These are phyloP conservation scores for Ilex paraguariensis DNA, from an alignment of 305 asterid species.

Conservation along the genomic window DNA sequence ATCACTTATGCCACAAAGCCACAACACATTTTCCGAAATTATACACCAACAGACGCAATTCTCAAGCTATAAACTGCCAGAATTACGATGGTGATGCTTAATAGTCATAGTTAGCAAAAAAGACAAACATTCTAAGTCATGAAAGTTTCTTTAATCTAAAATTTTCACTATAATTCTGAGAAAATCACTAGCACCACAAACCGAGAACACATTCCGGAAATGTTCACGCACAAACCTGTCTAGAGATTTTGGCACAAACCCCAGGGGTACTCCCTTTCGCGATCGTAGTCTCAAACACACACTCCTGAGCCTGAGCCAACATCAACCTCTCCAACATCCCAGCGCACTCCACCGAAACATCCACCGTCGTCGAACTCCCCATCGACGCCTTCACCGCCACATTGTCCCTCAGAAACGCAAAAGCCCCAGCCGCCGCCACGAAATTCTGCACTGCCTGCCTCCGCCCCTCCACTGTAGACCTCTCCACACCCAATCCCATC, in stretches of 20 bases:
- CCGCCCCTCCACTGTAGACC: constrained; percentile 90
- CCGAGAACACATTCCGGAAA: background rate
- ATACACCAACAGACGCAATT: too few relatives aligned
- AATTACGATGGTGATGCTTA: too few relatives aligned
- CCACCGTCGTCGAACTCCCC: constrained; percentile 78
- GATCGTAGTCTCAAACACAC: constrained; percentile 93
- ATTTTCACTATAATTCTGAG: background rate
- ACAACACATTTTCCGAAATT: too few relatives aligned
- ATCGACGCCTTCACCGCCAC: constrained; percentile 80
- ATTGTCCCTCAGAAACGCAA: constrained; percentile 83
- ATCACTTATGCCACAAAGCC: too few relatives aligned
- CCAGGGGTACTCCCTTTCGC: constrained; percentile 97
- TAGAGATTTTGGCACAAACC: constrained; percentile 90
- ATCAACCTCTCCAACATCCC: constrained; percentile 98
- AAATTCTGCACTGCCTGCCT: constrained; percentile 94
- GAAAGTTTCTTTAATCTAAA: background rate
- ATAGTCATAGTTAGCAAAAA: too few relatives aligned
- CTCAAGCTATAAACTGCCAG: too few relatives aligned
- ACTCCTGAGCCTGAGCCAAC: constrained; percentile 99
- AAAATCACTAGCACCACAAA: background rate
- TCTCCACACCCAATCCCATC: constrained; percentile 83
- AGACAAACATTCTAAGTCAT: too few relatives aligned
- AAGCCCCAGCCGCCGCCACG: constrained; percentile 95
- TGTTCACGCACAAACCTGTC: constrained; percentile 58
- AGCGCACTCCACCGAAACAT: constrained; percentile 85